Evolutionary conservation across 805 yeast genomes (phyloP).

Genomic region (Nakazawaea ishiwadae): DNA sequence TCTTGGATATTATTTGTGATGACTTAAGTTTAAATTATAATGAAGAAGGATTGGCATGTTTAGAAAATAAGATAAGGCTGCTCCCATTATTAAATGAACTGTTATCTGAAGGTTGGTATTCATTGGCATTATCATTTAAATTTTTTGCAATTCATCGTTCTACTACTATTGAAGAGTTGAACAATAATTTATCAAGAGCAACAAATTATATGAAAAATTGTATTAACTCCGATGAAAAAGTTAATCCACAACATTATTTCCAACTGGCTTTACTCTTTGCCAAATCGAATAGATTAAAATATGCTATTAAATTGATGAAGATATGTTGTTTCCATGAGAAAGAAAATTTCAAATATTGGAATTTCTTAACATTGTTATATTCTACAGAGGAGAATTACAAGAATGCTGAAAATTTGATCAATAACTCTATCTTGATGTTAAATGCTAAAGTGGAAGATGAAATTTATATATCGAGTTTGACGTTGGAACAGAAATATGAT

Average conservation of each 20-base stretch:
- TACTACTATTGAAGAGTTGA: not conserved
- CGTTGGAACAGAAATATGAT: conserved; percentile 33
- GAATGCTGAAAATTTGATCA: conserved; percentile 10
- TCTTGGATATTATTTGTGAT: not conserved
- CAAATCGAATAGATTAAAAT: conserved; percentile 8
- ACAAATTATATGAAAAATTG: conserved; percentile 1
- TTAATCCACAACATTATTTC: not conserved
- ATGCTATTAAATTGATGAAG: conserved; percentile 10
- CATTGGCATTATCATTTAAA: conserved; percentile 8
- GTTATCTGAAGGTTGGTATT: not conserved
- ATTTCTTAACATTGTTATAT: conserved; percentile 11
- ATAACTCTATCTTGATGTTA: conserved; percentile 13
- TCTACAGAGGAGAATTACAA: conserved; percentile 11
- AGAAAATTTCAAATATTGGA: conserved; percentile 13
- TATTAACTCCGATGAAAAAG: not conserved
- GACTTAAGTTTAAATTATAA: not conserved
- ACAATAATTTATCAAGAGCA: not conserved
- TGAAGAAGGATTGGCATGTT: not conserved
- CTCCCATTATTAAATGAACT: not conserved
- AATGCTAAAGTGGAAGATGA: conserved; percentile 17
- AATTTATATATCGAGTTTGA: conserved; percentile 11
- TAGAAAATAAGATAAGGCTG: not conserved
- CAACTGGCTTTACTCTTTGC: conserved; percentile 7
- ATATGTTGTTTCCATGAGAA: conserved; percentile 9
- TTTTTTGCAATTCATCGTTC: conserved; percentile 5